Conservation (phyloP, 2,329 filamentous ascomycete species). For the Xylariaceae sp. region DNA sequence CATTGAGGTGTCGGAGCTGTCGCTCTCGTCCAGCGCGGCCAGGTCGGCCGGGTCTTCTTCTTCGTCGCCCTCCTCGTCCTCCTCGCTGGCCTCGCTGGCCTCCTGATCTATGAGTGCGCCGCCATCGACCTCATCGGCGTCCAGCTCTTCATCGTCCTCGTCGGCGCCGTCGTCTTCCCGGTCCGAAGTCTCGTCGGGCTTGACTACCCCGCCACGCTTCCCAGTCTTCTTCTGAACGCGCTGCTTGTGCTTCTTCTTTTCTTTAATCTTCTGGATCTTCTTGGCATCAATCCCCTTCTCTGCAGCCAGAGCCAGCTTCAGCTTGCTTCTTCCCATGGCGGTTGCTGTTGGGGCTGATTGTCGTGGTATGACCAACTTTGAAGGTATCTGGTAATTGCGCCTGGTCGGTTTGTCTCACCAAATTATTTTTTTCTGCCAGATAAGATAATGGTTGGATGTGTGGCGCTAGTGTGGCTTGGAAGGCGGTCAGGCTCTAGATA, state of each 20-base stretch:
- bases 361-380: no score
- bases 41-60: constrained; percentile 32
- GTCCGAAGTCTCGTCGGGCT: constrained; percentile 5
- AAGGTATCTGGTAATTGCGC: no score
- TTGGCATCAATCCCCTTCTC: constrained; percentile 23
- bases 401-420: no score
- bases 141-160: constrained; percentile 11
- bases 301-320: constrained; percentile 21
- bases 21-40: constrained; percentile 52
- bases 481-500: no score
- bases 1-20: constrained; percentile 60
- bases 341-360: no score
- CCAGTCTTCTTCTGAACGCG: constrained; percentile 11
- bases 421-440: no score
- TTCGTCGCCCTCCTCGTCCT: constrained; percentile 23
- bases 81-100: constrained; percentile 19
- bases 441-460: no score
- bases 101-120: constrained; percentile 20
- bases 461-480: no score
- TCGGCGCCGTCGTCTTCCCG: constrained; percentile 12
- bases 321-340: constrained; percentile 20
- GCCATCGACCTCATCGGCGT: constrained; percentile 14
- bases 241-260: constrained; percentile 23
- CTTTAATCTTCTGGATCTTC: constrained; percentile 19
- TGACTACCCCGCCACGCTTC: constrained; percentile 13